These are phyloP conservation scores for Gracilaria gracilis DNA, from an alignment of 23 red algal genomes.

Conservation along the genomic window DNA sequence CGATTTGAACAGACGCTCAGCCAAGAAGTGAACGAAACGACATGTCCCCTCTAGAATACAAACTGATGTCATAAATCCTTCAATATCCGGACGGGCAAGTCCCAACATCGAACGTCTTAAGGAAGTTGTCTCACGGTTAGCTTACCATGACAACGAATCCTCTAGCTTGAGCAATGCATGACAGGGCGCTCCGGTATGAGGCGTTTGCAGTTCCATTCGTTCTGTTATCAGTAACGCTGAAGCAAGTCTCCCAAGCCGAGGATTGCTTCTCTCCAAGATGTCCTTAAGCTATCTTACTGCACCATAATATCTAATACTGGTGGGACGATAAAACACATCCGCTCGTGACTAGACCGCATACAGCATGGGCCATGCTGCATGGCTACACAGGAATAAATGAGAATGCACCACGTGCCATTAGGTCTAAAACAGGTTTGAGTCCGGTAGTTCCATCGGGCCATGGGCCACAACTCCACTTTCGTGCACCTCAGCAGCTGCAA, in stretches of 20 bases:
- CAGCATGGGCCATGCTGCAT: too few species aligned
- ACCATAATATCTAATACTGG: too few species aligned
- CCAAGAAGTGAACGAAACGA: neutral
- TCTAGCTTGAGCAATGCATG: too few species aligned
- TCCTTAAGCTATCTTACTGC: too few species aligned
- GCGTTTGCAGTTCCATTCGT: neutral
- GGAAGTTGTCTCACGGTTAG: too few species aligned
- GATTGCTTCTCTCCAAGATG: too few species aligned
- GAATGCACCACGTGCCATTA: neutral
- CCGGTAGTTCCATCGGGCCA: neutral
- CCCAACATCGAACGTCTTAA: too few species aligned
- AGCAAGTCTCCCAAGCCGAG: too few species aligned
- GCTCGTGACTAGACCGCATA: neutral
- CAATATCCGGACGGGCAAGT: too few species aligned
- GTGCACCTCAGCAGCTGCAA: neutral
- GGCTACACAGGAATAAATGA: neutral
- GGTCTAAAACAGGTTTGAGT: neutral
- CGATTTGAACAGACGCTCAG: neutral
- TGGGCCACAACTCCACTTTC: neutral
- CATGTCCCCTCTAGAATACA: neutral
- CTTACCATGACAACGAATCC: neutral
- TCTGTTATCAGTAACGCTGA: too few species aligned
- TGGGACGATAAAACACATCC: neutral
- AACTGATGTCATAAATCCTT: too few species aligned
- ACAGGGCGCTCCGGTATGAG: neutral